Conservation (phyloP, 1,284 basidiomycete genomes). For the Takashimella koratensis region DNA sequence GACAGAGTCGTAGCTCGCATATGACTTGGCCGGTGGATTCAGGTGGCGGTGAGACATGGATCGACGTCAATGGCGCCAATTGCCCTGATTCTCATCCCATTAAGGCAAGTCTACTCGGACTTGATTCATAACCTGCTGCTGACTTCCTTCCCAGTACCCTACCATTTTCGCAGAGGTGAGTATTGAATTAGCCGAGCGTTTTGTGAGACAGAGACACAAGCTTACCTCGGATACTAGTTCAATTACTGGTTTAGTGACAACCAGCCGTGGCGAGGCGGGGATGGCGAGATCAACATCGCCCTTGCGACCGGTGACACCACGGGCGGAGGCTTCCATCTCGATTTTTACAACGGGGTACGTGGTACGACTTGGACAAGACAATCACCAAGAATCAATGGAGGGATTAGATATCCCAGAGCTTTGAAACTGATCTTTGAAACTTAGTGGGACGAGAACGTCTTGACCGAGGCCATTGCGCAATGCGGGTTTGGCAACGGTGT, state of each 20-base stretch:
- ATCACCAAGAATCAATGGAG: too few species aligned
- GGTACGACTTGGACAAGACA: too few species aligned
- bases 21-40: conserved; percentile 38
- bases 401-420: too few species aligned
- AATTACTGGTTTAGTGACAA: conserved; percentile 24
- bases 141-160: conserved; percentile 23
- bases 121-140: neutral
- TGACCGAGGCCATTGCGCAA: neutral
- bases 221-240: neutral
- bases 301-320: conserved; percentile 34
- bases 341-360: neutral
- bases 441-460: neutral
- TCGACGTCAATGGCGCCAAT: neutral
- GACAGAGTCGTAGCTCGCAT: conserved; percentile 21
- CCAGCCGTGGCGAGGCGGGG: conserved; percentile 33
- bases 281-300: conserved; percentile 27
- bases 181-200: conserved; percentile 1
- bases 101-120: conserved; percentile 3
- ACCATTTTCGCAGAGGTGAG: conserved; percentile 32
- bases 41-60: neutral
- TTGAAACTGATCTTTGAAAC: neutral
- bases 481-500: neutral
- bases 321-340: conserved; percentile 8
- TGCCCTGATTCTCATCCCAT: conserved; percentile 15
- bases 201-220: too few species aligned